These are phyloP conservation scores for Carex pumila DNA, from an alignment of 176 grass and related monocot genomes.

Conservation along the genomic window DNA sequence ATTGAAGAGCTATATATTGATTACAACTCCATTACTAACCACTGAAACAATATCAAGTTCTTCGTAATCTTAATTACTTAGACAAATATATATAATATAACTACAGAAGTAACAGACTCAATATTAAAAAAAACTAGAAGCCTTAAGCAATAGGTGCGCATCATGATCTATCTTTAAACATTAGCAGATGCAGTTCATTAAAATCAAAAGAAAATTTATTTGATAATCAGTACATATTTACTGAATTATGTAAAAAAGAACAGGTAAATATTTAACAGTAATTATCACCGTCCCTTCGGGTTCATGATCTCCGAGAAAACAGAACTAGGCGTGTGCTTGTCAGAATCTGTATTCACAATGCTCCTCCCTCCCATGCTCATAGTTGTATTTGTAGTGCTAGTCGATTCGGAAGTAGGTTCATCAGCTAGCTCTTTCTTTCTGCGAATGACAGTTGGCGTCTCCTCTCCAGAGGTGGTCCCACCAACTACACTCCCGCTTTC, in stretches of 20 bases:
- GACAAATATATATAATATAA: too few relatives aligned
- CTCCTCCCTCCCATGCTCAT: not conserved
- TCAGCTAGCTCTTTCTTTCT: not conserved
- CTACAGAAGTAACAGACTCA: too few relatives aligned
- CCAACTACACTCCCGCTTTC: conserved; percentile 11
- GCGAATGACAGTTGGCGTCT: not conserved
- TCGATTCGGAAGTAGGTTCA: conserved; percentile 1
- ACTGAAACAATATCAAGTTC: too few relatives aligned
- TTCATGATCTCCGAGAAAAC: conserved; percentile 54
- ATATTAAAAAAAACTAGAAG: not conserved
- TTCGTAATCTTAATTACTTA: too few relatives aligned
- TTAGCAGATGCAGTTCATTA: not conserved
- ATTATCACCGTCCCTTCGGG: conserved; percentile 41
- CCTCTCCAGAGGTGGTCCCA: not conserved
- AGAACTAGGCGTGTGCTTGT: not conserved
- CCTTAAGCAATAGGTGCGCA: not conserved
- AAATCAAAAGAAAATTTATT: too few relatives aligned
- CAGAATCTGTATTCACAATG: not conserved
- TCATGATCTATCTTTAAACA: not conserved
- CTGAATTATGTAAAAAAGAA: not conserved
- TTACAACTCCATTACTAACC: too few relatives aligned
- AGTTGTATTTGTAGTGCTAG: conserved; percentile 10
- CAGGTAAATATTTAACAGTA: not conserved
- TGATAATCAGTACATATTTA: not conserved
- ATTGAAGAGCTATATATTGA: too few relatives aligned